These are phyloP conservation scores for Ogataea sp. DNA, from an alignment of 805 yeast genomes.

Conservation along the genomic window DNA sequence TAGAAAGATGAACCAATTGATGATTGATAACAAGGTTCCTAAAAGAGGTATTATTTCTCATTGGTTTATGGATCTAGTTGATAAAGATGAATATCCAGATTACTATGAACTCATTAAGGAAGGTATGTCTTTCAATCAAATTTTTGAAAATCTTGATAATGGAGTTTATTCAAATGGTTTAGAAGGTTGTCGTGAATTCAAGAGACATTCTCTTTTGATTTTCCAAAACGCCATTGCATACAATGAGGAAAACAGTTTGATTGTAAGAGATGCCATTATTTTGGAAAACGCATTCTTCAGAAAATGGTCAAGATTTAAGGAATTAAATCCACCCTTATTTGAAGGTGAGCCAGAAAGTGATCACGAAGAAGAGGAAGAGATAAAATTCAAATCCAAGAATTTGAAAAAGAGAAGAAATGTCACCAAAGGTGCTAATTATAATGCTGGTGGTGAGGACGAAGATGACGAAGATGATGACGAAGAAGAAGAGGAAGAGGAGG, in stretches of 20 bases:
- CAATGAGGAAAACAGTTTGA: slow-evolving; percentile 66
- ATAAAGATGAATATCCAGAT: slow-evolving; percentile 66
- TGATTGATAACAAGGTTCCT: slow-evolving; percentile 36
- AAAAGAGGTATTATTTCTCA: slow-evolving; percentile 49
- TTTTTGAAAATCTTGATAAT: slow-evolving; percentile 42
- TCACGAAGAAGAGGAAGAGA: slow-evolving; percentile 6
- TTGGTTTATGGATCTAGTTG: slow-evolving; percentile 72
- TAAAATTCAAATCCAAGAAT: slow-evolving; percentile 5
- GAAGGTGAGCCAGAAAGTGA: background rate
- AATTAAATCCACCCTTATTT: slow-evolving; percentile 7
- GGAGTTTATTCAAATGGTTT: slow-evolving; percentile 42
- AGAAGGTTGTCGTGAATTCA: slow-evolving; percentile 48
- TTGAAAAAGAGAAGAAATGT: slow-evolving; percentile 1
- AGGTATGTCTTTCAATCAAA: slow-evolving; percentile 66
- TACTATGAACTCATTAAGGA: slow-evolving; percentile 63
- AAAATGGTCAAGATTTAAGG: slow-evolving; percentile 27
- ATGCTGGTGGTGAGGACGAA: slow-evolving; percentile 3
- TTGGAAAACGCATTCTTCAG: slow-evolving; percentile 45
- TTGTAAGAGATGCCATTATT: slow-evolving; percentile 62
- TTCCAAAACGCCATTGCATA: slow-evolving; percentile 74
- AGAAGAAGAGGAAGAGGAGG: slow-evolving; percentile 6
- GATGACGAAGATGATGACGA: slow-evolving; percentile 7
- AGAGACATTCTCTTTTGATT: slow-evolving; percentile 50
- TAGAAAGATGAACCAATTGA: slow-evolving; percentile 26
- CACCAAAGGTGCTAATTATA: no score